Evolutionary conservation across 257 asterid genomes (phyloP).

Genomic region (Linderniella brevidens): DNA sequence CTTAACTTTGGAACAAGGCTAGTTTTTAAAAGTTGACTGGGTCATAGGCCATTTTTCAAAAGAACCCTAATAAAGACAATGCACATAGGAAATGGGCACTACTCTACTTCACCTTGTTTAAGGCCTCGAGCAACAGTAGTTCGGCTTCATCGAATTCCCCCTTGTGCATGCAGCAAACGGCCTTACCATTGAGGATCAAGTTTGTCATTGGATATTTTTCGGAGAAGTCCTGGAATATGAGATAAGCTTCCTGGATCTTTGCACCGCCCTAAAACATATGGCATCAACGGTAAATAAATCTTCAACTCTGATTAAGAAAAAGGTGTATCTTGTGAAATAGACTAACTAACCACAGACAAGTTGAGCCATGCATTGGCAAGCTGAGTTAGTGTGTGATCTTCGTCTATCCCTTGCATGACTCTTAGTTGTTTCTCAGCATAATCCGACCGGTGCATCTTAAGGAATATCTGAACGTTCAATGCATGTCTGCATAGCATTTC

Average conservation of each 20-base stretch:
- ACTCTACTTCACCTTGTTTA: constrained; percentile 96
- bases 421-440: constrained; percentile 94
- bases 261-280: constrained; percentile 63
- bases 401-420: constrained; percentile 84
- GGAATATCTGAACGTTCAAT: constrained; percentile 75
- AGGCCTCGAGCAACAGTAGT: constrained; percentile 73
- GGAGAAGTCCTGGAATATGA: constrained; percentile 92
- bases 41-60: too few species aligned
- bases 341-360: constrained; percentile 77
- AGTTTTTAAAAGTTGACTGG: too few species aligned
- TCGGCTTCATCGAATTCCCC: constrained; percentile 94
- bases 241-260: constrained; percentile 95
- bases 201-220: constrained; percentile 84
- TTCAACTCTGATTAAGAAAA: constrained; percentile 1
- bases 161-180: constrained; percentile 98
- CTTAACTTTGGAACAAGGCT: too few species aligned
- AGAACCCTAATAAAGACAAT: too few species aligned
- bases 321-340: constrained; percentile 2
- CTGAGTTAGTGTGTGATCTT: constrained; percentile 94
- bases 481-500: constrained; percentile 62
- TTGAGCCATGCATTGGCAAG: constrained; percentile 95
- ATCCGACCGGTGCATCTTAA: constrained; percentile 94
- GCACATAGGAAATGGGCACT: too few species aligned
- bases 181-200: constrained; percentile 88
- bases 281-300: constrained; percentile 4